Evolutionary conservation across 176 grass and related monocot genomes (phyloP).

Genomic region (Areca catechu): DNA sequence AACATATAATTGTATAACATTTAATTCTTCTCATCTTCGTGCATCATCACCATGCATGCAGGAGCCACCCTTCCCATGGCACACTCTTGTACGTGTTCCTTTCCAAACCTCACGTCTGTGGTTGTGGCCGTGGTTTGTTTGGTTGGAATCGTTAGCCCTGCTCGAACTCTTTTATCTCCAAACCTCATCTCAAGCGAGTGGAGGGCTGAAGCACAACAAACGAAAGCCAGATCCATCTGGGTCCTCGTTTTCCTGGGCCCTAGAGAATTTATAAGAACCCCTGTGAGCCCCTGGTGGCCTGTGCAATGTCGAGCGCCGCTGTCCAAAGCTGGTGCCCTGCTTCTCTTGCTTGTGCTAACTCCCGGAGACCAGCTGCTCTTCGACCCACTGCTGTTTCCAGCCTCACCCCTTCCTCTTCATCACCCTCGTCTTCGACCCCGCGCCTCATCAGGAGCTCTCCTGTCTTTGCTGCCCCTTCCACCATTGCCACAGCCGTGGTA

Average conservation of each 20-base stretch:
- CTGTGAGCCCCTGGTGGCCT: not conserved
- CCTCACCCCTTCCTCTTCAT: conserved; percentile 18
- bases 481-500: conserved; percentile 5
- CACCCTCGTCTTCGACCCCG: conserved; percentile 16
- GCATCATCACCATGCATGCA: too few relatives aligned
- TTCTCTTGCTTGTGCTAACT: conserved; percentile 10
- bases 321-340: conserved; percentile 24
- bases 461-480: conserved; percentile 38
- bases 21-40: too few relatives aligned
- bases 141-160: too few relatives aligned
- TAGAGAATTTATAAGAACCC: conserved; percentile 5
- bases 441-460: conserved; percentile 49
- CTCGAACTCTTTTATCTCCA: conserved; percentile 18
- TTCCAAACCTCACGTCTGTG: not conserved
- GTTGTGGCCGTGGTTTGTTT: not conserved
- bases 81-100: not conserved
- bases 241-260: not conserved
- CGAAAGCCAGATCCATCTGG: conserved; percentile 1
- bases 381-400: conserved; percentile 21
- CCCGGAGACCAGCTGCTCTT: not conserved
- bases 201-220: conserved; percentile 16
- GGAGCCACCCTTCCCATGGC: too few relatives aligned
- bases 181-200: conserved; percentile 26
- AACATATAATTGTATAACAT: too few relatives aligned
- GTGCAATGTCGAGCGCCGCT: conserved; percentile 54